These are phyloP conservation scores for Rhodotorula sp. DNA, from an alignment of 1,284 basidiomycete genomes.

Conservation along the genomic window DNA sequence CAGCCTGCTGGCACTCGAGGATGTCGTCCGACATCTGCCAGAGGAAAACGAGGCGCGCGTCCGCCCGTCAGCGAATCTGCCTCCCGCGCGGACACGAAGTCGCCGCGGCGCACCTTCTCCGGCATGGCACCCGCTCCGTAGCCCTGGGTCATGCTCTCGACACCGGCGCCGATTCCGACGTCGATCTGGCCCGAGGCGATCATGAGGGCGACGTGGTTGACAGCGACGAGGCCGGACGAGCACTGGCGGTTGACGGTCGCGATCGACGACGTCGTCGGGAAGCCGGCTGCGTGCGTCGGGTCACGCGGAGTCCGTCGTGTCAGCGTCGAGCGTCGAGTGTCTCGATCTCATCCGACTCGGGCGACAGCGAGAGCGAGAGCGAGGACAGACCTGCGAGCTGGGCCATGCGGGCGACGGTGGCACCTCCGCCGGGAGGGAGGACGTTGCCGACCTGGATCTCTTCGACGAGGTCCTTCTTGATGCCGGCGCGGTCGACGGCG, in stretches of 20 bases:
- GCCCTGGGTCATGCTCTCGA: constrained; percentile 82
- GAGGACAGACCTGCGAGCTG: constrained; percentile 58
- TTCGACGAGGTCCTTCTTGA: constrained; percentile 80
- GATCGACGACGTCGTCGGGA: constrained; percentile 75
- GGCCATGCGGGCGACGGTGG: constrained; percentile 89
- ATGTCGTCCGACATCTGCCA: constrained; percentile 71
- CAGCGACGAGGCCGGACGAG: constrained; percentile 83
- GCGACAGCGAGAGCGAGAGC: no score
- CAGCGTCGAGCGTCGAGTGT: no score
- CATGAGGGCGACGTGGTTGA: constrained; percentile 86
- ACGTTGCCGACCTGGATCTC: constrained; percentile 92
- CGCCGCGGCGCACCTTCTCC: constrained; percentile 50
- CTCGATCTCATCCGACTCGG: no score
- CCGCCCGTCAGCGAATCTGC: neutral
- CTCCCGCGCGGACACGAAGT: neutral
- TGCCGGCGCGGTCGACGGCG: constrained; percentile 55
- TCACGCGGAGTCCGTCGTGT: no score
- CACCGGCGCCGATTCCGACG: constrained; percentile 73
- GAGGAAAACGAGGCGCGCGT: no score
- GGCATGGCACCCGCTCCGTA: constrained; percentile 62
- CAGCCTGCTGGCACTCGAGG: constrained; percentile 71
- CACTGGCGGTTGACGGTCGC: constrained; percentile 94
- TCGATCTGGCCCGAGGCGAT: constrained; percentile 57
- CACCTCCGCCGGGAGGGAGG: constrained; percentile 86
- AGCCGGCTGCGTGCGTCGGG: constrained; percentile 82